Evolutionary conservation across 768 basidiomycete species (phyloP).

Genomic region (Psilocybe cubensis): DNA sequence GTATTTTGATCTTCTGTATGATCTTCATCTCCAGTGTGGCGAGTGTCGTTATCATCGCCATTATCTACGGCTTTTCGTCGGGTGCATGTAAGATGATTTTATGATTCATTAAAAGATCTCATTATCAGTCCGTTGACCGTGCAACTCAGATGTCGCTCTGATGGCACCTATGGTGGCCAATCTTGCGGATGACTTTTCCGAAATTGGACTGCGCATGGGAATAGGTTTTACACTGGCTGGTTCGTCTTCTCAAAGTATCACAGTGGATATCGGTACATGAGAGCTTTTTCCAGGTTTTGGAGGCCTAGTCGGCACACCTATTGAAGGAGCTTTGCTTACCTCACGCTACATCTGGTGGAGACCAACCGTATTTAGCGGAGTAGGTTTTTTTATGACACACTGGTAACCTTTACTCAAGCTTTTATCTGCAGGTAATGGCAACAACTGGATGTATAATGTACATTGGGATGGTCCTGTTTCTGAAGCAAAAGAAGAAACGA

Average conservation of each 20-base stretch:
- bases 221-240: slow-evolving; percentile 13
- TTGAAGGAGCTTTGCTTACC: slow-evolving; percentile 8
- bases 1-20: slow-evolving; percentile 11
- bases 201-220: slow-evolving; percentile 14
- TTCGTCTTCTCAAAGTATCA: background rate
- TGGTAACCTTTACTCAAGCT: background rate
- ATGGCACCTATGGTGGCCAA: slow-evolving; percentile 15
- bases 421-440: background rate
- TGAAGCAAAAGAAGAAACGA: background rate
- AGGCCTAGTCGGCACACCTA: slow-evolving; percentile 11
- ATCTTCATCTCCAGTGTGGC: slow-evolving; percentile 10
- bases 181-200: slow-evolving; percentile 11
- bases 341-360: slow-evolving; percentile 7
- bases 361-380: slow-evolving; percentile 6
- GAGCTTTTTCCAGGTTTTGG: background rate
- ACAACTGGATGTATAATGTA: background rate
- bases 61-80: slow-evolving; percentile 8
- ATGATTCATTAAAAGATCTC: background rate
- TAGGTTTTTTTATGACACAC: background rate
- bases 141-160: slow-evolving; percentile 3
- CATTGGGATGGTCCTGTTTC: background rate
- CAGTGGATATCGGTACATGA: background rate
- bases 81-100: slow-evolving; percentile 5
- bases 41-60: slow-evolving; percentile 9
- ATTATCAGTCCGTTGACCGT: background rate